A percentile compares a stretch with the other conserved stretches of the same genome.
phyloP scores from a whole-genome alignment of 2,329 filamentous ascomycete species.

The Epichloe aotearoae region DNA sequence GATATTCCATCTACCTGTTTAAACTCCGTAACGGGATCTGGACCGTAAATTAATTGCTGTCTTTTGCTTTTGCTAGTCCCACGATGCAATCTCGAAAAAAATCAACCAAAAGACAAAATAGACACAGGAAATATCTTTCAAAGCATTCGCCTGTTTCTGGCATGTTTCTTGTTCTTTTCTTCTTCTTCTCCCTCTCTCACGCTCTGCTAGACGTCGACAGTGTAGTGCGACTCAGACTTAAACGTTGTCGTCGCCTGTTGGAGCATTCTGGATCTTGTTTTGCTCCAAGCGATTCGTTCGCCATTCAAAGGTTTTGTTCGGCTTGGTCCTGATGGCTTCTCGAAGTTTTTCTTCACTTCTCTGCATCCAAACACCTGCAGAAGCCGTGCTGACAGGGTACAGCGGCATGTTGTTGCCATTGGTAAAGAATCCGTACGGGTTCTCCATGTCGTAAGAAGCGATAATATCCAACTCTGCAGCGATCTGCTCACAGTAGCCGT shows the following conservation, averaged over 20 bases:
- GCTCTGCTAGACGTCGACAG: too few relatives aligned
- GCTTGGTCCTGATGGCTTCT: conserved; percentile 27
- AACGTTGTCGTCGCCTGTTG: conserved; percentile 1
- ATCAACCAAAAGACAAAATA: background rate
- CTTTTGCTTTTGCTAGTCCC: background rate
- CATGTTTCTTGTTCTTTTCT: too few relatives aligned
- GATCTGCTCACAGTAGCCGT: conserved; percentile 64
- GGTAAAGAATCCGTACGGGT: conserved; percentile 19
- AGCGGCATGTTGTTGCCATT: conserved; percentile 35
- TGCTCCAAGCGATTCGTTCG: conserved; percentile 4
- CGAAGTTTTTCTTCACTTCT: conserved; percentile 27
- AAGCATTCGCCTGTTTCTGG: too few relatives aligned
- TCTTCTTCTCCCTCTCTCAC: too few relatives aligned
- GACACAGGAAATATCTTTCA: too few relatives aligned
- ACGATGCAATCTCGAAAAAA: background rate
- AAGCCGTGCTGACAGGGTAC: conserved; percentile 37
- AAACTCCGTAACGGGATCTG: background rate
- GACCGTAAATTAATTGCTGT: background rate
- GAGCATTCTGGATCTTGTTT: background rate
- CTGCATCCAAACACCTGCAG: conserved; percentile 25
- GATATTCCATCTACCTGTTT: background rate
- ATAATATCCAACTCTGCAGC: conserved; percentile 63
- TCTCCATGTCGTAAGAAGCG: conserved; percentile 33
- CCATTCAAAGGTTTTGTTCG: conserved; percentile 23
- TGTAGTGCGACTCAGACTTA: background rate